phyloP scores from a whole-genome alignment of 306 rosid species.

The Cercis canadensis region DNA sequence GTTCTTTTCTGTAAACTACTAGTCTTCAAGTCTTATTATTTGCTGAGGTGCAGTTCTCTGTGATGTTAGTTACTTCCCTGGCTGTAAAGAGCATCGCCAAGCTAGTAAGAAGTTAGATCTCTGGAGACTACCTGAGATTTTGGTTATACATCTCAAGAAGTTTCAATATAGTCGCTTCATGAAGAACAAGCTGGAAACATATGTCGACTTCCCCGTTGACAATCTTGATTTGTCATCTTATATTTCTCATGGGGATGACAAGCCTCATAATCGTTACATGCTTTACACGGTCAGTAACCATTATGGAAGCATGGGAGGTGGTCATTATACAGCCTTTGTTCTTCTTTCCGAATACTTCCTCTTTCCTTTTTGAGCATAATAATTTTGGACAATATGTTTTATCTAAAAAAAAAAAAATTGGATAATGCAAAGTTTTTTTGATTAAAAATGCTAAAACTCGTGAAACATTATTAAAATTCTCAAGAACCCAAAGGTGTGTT shows the following conservation, averaged over 20 bases:
- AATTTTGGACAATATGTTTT: constrained; percentile 21
- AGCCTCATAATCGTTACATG: constrained; percentile 66
- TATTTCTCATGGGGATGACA: constrained; percentile 62
- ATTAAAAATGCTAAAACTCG: constrained; percentile 16
- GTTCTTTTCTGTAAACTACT: constrained; percentile 19
- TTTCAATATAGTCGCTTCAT: constrained; percentile 87
- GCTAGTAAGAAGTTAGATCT: constrained; percentile 98
- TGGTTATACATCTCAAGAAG: constrained; percentile 98
- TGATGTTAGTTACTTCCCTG: constrained; percentile 83
- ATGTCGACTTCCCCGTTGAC: constrained; percentile 88
- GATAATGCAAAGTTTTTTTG: background rate
- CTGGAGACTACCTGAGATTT: constrained; percentile 98
- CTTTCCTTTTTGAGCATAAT: background rate
- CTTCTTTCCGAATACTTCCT: constrained; percentile 18
- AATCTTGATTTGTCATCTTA: constrained; percentile 87
- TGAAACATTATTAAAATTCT: constrained; percentile 28
- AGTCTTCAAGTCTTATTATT: constrained; percentile 27
- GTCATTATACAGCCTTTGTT: constrained; percentile 96
- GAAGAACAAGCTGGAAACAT: constrained; percentile 96
- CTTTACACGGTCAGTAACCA: constrained; percentile 96
- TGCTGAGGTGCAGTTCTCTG: constrained; percentile 29
- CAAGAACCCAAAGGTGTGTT: too few species aligned
- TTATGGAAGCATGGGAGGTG: constrained; percentile 99
- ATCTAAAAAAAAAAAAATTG: too few species aligned
- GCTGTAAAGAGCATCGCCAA: constrained; percentile 85